These are phyloP conservation scores for Exserohilum turcica DNA, from an alignment of 2,329 filamentous ascomycete genomes.

Conservation along the genomic window DNA sequence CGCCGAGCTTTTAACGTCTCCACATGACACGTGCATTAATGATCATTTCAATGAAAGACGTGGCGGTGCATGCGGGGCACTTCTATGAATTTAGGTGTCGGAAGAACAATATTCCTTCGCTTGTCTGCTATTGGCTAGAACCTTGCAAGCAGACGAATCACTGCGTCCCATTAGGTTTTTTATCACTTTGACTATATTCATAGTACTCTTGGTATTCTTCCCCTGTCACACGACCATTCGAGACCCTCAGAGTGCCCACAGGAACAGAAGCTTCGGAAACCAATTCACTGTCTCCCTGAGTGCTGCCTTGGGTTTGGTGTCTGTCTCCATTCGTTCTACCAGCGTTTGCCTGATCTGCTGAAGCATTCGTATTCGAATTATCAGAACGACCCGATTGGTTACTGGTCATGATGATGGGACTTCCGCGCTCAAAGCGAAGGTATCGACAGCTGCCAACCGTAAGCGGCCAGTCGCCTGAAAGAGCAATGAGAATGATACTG, in stretches of 20 bases:
- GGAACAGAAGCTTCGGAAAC: neutral
- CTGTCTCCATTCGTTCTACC: neutral
- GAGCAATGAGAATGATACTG: no score
- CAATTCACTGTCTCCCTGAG: neutral
- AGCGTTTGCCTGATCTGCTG: neutral
- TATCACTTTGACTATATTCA: neutral
- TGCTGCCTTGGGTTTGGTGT: neutral
- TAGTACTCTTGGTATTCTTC: neutral
- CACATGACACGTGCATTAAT: neutral
- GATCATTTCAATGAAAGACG: neutral
- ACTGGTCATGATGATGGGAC: no score
- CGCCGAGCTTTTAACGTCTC: neutral
- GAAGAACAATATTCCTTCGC: slow-evolving; percentile 1
- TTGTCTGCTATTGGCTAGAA: slow-evolving; percentile 1
- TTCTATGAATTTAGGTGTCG: neutral
- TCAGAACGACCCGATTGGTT: no score
- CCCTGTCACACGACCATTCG: neutral
- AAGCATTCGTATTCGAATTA: neutral
- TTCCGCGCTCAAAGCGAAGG: no score
- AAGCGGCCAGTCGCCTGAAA: no score
- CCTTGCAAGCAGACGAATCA: neutral
- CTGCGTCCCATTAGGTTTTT: neutral
- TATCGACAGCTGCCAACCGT: no score
- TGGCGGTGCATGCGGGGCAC: slow-evolving; percentile 3
- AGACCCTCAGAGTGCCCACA: neutral